phyloP scores from a whole-genome alignment of 805 yeast genomes.

The Yamadazyma tumulicola region DNA sequence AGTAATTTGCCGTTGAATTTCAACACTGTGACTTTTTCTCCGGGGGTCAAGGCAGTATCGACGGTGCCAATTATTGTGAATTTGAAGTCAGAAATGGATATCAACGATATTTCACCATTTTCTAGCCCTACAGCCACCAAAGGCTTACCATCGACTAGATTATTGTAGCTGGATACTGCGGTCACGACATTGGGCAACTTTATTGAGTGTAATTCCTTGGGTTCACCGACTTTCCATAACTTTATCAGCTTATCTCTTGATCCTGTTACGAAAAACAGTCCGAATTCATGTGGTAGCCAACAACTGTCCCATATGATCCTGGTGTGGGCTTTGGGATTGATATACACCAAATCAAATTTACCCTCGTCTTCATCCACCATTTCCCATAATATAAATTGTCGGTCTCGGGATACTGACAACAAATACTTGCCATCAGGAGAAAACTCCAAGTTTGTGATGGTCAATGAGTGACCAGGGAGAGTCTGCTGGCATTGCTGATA shows the following conservation, averaged over 20 bases:
- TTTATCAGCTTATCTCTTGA: constrained; percentile 82
- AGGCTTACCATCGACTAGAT: constrained; percentile 15
- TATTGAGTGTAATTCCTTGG: constrained; percentile 26
- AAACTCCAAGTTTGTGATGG: constrained; percentile 79
- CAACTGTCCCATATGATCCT: constrained; percentile 95
- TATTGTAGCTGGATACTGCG: constrained; percentile 51
- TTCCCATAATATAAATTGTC: constrained; percentile 77
- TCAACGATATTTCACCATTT: constrained; percentile 54
- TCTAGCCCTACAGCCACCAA: constrained; percentile 68
- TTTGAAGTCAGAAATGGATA: constrained; percentile 27
- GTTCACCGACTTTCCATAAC: constrained; percentile 56
- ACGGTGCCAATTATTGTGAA: constrained; percentile 27
- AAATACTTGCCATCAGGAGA: constrained; percentile 64
- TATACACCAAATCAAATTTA: constrained; percentile 37
- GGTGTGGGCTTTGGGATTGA: constrained; percentile 73
- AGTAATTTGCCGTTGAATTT: constrained; percentile 50
- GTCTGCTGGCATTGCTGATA: constrained; percentile 43
- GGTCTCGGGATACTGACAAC: constrained; percentile 82
- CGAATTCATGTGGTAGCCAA: constrained; percentile 58
- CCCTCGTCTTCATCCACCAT: constrained; percentile 28
- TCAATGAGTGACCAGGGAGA: constrained; percentile 70
- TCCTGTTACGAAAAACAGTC: constrained; percentile 65
- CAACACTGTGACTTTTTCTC: constrained; percentile 58
- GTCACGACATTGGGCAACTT: constrained; percentile 62
- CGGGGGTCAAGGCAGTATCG: constrained; percentile 48